These are phyloP conservation scores for Flaveria linearis DNA, from an alignment of 129 eudicot species.

Conservation along the genomic window DNA sequence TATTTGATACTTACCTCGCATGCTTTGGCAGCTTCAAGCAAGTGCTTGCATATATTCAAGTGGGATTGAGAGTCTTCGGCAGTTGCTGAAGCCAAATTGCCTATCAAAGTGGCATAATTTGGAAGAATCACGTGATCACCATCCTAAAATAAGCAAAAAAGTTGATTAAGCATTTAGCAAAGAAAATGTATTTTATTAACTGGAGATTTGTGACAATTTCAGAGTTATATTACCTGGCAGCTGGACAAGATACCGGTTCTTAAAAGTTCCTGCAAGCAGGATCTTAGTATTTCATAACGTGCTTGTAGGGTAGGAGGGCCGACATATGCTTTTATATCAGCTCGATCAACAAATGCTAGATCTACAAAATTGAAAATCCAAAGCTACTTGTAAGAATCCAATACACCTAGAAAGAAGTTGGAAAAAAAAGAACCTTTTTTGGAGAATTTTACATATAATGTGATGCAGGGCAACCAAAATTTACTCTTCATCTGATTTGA, in stretches of 20 bases:
- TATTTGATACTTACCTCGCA: slow-evolving; percentile 62
- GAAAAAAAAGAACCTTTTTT: background rate
- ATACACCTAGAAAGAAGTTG: background rate
- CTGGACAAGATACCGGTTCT: slow-evolving; percentile 72
- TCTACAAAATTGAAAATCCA: slow-evolving; percentile 51
- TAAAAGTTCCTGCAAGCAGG: slow-evolving; percentile 86
- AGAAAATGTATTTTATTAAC: slow-evolving; percentile 2
- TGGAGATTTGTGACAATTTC: background rate
- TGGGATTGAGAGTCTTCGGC: slow-evolving; percentile 43
- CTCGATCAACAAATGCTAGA: slow-evolving; percentile 97
- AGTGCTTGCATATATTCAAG: slow-evolving; percentile 42
- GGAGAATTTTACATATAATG: slow-evolving; percentile 3
- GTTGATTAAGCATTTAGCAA: background rate
- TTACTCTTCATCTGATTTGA: background rate
- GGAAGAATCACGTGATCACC: slow-evolving; percentile 47
- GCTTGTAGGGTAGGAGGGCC: slow-evolving; percentile 99
- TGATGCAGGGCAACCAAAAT: background rate
- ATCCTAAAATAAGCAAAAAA: slow-evolving; percentile 34
- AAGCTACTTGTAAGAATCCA: slow-evolving; percentile 19
- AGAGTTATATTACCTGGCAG: slow-evolving; percentile 40
- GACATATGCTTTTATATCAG: slow-evolving; percentile 97
- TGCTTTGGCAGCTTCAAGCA: slow-evolving; percentile 85
- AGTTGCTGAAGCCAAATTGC: slow-evolving; percentile 46
- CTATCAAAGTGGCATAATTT: slow-evolving; percentile 57
- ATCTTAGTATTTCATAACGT: slow-evolving; percentile 87